Base-by-base conservation (phyloP, 2,329 filamentous ascomycete genomes). In the Tolypocladium ovalisporum region DNA sequence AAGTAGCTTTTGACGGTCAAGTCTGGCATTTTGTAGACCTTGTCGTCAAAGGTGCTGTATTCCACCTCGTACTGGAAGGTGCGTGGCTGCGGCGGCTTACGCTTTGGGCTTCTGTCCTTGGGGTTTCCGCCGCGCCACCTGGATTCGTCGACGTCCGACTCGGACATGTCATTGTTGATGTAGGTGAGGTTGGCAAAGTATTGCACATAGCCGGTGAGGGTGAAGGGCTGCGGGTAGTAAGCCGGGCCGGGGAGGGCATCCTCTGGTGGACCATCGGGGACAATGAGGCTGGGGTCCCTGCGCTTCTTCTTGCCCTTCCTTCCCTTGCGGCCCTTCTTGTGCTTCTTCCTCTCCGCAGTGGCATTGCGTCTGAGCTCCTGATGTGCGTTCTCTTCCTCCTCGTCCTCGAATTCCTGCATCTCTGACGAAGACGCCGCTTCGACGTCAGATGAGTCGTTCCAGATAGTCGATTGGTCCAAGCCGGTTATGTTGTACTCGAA, bases 111-210 rank as follows among this genome's bases (percentile, higher is more conserved):
- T 69, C 86, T 84, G 60, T 79, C 79, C 55, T 77, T 74, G 67
- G 86, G 81, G 64, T 84, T 86, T 56, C 85, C 86, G 58, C 84
- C 75, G 39, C 83, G 81, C 84, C 87, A 88, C 60, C 76, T 78
- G 9, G 71, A 70, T n/a, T 68, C 61, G 12, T 62, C 61, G 13
- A 62, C 58, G 17, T 64, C 58, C 8, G 69, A 70, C 12, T 70
- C 64, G 1, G 71, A 66, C 53, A 85, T 79, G 59, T 88, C 83
- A 64, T 91, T 89, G 73, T 97, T 95, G 72, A 96, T 86, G 58
- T 83, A 75, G 0, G 93, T 97, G n/a, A 99, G 75, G 70, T 99
- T 99, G 60, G 93, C 91, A 71, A 85, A 97, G 71, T 95, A 97
- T 66, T 99, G 94, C 4, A 85, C 90, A 71, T 90, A 97, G 6